A percentile compares a stretch with the other conserved stretches of the same genome.
Evolutionary conservation across 306 rosid species (phyloP).

Genomic region (Vicia villosa): DNA sequence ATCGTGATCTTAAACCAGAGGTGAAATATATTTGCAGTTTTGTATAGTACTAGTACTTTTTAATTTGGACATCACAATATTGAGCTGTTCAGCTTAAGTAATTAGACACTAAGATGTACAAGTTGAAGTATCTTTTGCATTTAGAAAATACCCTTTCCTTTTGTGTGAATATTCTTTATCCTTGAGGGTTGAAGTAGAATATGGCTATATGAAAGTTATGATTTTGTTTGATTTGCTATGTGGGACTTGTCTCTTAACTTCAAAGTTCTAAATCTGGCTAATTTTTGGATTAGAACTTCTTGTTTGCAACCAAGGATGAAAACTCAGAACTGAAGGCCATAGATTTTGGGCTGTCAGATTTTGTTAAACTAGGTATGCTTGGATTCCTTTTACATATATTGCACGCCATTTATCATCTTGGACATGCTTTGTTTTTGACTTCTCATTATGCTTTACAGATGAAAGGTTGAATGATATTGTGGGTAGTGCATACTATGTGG

Average conservation of each 20-base stretch:
- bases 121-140: conserved; percentile 7
- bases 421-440: conserved; percentile 20
- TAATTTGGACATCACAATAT: background rate
- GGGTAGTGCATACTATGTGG: conserved; percentile 97
- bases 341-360: conserved; percentile 96
- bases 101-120: conserved; percentile 11
- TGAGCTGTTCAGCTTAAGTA: background rate
- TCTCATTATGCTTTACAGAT: conserved; percentile 56
- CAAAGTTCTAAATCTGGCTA: conserved; percentile 31
- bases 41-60: background rate
- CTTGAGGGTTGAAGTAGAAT: background rate
- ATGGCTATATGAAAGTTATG: conserved; percentile 24
- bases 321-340: conserved; percentile 90
- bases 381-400: background rate
- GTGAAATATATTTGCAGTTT: conserved; percentile 43
- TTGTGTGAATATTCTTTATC: conserved; percentile 1
- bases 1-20: conserved; percentile 97
- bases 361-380: conserved; percentile 80
- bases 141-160: conserved; percentile 3
- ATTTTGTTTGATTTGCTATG: conserved; percentile 21
- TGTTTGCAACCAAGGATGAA: conserved; percentile 74
- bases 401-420: conserved; percentile 4
- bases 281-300: conserved; percentile 75
- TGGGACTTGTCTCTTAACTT: conserved; percentile 19
- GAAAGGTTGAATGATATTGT: conserved; percentile 92